Evolutionary conservation across 768 basidiomycete genomes (phyloP).

Genomic region (Suillus tomentosus): DNA sequence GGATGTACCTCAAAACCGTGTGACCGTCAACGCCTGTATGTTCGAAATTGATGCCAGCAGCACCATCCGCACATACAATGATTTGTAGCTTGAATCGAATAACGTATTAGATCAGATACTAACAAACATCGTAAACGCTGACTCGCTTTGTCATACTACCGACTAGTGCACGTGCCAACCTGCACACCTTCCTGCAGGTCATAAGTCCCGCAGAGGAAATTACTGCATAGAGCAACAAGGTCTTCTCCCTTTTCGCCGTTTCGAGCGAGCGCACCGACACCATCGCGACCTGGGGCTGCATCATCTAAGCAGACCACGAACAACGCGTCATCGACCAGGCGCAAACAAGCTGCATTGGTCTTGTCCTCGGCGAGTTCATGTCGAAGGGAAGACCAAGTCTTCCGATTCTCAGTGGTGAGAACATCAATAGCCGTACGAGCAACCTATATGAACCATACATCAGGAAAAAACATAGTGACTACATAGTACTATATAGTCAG

Average conservation of each 20-base stretch:
- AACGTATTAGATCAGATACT: background rate
- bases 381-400: conserved; percentile 84
- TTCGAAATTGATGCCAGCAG: conserved; percentile 97
- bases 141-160: conserved; percentile 90
- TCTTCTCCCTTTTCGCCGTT: conserved; percentile 46
- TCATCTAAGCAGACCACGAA: conserved; percentile 96
- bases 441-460: too few relatives aligned
- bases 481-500: too few relatives aligned
- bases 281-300: conserved; percentile 41
- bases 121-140: background rate
- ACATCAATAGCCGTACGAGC: conserved; percentile 88
- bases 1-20: conserved; percentile 74
- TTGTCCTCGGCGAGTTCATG: conserved; percentile 64
- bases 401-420: conserved; percentile 91
- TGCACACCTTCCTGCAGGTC: conserved; percentile 84
- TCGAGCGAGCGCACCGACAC: conserved; percentile 11
- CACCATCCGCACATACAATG: conserved; percentile 84
- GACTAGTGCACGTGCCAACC: conserved; percentile 92
- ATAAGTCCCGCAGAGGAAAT: conserved; percentile 94
- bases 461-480: too few relatives aligned
- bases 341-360: conserved; percentile 78
- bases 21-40: conserved; percentile 98
- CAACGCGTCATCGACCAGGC: conserved; percentile 85
- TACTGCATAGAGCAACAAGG: conserved; percentile 80
- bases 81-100: conserved; percentile 74